Conservation (phyloP, 192 early-diverging fungal species). For the Podila epigama region DNA sequence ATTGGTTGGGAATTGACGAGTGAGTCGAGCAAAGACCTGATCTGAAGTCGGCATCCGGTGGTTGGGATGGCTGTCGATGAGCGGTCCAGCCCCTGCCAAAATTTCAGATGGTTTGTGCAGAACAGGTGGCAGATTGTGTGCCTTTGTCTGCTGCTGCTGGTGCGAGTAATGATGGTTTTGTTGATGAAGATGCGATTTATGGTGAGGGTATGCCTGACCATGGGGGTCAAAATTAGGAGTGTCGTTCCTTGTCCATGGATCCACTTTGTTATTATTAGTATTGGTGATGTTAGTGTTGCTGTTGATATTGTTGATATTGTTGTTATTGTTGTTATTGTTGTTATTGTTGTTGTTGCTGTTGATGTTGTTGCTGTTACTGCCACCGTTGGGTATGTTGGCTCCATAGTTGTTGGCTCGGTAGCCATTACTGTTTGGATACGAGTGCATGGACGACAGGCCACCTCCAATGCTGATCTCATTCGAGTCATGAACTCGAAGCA, state of each 20-base stretch:
- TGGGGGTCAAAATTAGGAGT: too few species aligned
- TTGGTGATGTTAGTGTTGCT: too few species aligned
- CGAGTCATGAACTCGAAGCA: neutral
- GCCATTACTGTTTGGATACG: neutral
- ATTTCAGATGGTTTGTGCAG: constrained; percentile 10
- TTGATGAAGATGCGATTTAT: too few species aligned
- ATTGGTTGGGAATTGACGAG: constrained; percentile 12
- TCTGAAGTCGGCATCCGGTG: neutral
- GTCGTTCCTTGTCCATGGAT: too few species aligned
- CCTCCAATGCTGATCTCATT: neutral
- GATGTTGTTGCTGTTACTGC: neutral
- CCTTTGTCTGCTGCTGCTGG: neutral
- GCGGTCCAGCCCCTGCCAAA: constrained; percentile 31
- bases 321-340: neutral
- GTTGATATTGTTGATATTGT: neutral
- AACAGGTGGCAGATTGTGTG: neutral
- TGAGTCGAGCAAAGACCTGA: constrained; percentile 17
- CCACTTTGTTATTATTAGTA: too few species aligned
- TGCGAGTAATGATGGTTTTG: neutral
- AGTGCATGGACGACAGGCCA: neutral
- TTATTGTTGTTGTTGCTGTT: neutral
- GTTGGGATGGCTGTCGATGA: constrained; percentile 11
- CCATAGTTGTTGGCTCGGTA: neutral
- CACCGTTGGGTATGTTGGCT: constrained; percentile 31
- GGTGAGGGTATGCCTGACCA: too few species aligned